These are phyloP conservation scores for Umbelopsis vinacea DNA, from an alignment of 192 early-diverging fungal genomes.

Conservation along the genomic window DNA sequence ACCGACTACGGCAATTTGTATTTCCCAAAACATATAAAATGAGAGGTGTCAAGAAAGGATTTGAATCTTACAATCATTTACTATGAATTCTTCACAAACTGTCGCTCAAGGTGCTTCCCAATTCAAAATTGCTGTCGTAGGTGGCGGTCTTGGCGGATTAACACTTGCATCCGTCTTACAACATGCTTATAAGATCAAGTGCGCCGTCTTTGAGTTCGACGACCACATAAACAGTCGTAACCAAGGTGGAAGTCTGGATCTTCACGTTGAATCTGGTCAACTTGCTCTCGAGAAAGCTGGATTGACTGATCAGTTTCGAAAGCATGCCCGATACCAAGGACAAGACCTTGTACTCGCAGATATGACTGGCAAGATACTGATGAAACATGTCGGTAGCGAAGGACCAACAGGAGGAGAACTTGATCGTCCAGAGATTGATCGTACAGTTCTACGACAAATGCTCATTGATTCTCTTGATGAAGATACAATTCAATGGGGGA, in stretches of 20 bases:
- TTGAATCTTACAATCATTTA: not conserved
- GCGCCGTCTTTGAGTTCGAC: slow-evolving; percentile 51
- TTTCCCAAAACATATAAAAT: not conserved
- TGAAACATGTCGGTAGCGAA: slow-evolving; percentile 24
- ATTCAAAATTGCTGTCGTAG: slow-evolving; percentile 47
- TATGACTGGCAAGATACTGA: slow-evolving; percentile 33
- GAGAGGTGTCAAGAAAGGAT: not conserved
- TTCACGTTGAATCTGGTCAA: slow-evolving; percentile 35
- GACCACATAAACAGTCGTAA: slow-evolving; percentile 24
- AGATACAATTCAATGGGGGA: slow-evolving; percentile 45
- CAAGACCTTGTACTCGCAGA: slow-evolving; percentile 40
- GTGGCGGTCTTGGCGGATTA: slow-evolving; percentile 57
- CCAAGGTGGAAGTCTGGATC: slow-evolving; percentile 42
- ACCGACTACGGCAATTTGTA: not conserved
- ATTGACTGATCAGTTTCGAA: slow-evolving; percentile 38
- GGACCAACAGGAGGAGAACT: slow-evolving; percentile 1
- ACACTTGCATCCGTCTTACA: slow-evolving; percentile 52
- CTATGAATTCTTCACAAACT: not conserved
- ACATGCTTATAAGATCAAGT: slow-evolving; percentile 26
- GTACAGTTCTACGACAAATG: slow-evolving; percentile 43
- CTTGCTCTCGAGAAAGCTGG: slow-evolving; percentile 33
- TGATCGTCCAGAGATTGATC: slow-evolving; percentile 53
- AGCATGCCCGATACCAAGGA: slow-evolving; percentile 40
- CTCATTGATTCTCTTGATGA: slow-evolving; percentile 46
- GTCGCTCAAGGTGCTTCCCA: not conserved